Evolutionary conservation across 371 early-diverging fungal species (phyloP).

Genomic region (Apophysomyces elegans): DNA sequence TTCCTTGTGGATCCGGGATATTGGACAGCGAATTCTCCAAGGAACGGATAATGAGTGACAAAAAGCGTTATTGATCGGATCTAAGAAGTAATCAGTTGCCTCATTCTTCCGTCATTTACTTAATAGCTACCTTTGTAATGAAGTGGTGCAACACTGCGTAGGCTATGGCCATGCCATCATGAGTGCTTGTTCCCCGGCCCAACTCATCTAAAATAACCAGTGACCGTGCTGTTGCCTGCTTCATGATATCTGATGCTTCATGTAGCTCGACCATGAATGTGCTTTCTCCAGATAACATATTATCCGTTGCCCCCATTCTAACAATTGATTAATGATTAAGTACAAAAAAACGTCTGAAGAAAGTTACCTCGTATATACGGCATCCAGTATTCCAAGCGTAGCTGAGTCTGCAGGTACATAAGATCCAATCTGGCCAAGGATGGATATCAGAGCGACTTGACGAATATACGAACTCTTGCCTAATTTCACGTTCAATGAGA

Average conservation of each 20-base stretch:
- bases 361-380: conserved; percentile 57
- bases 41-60: conserved; percentile 79
- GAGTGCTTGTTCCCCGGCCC: conserved; percentile 95
- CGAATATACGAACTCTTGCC: conserved; percentile 75
- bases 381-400: conserved; percentile 67
- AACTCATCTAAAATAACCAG: conserved; percentile 97
- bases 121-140: conserved; percentile 58
- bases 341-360: background rate
- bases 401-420: conserved; percentile 69
- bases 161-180: conserved; percentile 94
- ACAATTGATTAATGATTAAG: background rate
- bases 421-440: conserved; percentile 88
- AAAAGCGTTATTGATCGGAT: conserved; percentile 59
- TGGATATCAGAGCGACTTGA: conserved; percentile 73
- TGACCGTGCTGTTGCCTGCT: conserved; percentile 66
- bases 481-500: background rate
- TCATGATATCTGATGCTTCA: conserved; percentile 80
- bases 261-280: conserved; percentile 92
- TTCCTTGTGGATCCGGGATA: conserved; percentile 49
- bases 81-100: conserved; percentile 11
- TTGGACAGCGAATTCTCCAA: conserved; percentile 52
- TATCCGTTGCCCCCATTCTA: conserved; percentile 73
- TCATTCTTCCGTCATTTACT: background rate
- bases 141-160: conserved; percentile 84
- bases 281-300: conserved; percentile 73